Evolutionary conservation across 805 yeast genomes (phyloP).

Genomic region (Lipomyces oligophaga): DNA sequence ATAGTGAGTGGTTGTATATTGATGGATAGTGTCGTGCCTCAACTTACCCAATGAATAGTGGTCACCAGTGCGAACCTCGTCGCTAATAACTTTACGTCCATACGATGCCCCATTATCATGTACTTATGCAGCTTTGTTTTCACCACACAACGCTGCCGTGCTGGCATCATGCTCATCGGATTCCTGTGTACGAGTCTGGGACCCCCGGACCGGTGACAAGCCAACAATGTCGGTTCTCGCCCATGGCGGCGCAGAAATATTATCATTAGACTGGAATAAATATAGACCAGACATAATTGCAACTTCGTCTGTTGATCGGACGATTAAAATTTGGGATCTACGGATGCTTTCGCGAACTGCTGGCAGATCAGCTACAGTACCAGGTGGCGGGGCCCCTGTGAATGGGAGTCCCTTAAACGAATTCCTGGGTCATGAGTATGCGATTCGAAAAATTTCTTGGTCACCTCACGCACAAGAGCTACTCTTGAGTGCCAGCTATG

Average conservation of each 20-base stretch:
- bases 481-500: conserved; percentile 76
- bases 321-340: conserved; percentile 81
- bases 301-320: conserved; percentile 87
- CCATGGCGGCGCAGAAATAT: conserved; percentile 75
- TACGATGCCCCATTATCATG: conserved; percentile 26
- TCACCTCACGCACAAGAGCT: conserved; percentile 78
- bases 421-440: conserved; percentile 81
- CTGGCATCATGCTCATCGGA: conserved; percentile 70
- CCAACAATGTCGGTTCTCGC: conserved; percentile 57
- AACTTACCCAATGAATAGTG: conserved; percentile 48
- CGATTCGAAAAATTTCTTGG: conserved; percentile 80
- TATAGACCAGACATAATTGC: conserved; percentile 76
- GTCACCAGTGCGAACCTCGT: conserved; percentile 60
- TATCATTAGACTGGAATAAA: conserved; percentile 86
- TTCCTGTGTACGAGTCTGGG: conserved; percentile 77
- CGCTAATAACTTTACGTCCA: conserved; percentile 51
- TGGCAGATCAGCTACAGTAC: no score
- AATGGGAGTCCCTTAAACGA: conserved; percentile 61
- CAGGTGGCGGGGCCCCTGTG: conserved; percentile 36
- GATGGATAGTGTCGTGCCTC: not conserved
- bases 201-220: conserved; percentile 64
- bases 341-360: conserved; percentile 48
- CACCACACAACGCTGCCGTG: conserved; percentile 72
- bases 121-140: conserved; percentile 30
- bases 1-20: conserved; percentile 34